Percentiles rank a stretch among this genome's conserved stretches.
phyloP scores from a whole-genome alignment of 495 filamentous ascomycete species.

The Trypethelium eluteriae region DNA sequence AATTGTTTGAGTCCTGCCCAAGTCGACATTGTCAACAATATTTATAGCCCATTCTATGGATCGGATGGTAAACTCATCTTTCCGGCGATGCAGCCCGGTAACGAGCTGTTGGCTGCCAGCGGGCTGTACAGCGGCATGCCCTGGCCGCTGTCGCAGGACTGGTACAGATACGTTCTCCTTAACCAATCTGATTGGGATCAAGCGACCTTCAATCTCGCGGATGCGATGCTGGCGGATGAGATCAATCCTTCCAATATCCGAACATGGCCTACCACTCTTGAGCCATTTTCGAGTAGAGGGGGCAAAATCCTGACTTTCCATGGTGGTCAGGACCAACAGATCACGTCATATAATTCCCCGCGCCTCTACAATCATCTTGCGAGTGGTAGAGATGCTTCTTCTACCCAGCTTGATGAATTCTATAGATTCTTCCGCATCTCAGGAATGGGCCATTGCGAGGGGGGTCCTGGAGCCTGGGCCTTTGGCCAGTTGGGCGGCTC shows the following conservation, averaged over 20 bases:
- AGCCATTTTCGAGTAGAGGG: slow-evolving; percentile 8
- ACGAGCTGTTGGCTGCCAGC: slow-evolving; percentile 5
- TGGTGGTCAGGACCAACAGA: slow-evolving; percentile 27
- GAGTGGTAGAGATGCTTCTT: slow-evolving; percentile 11
- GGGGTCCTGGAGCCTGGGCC: slow-evolving; percentile 47
- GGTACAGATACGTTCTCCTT: slow-evolving; percentile 50
- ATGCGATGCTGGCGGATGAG: slow-evolving; percentile 8
- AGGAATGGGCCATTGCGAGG: slow-evolving; percentile 48
- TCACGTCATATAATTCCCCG: slow-evolving; percentile 24
- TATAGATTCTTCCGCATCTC: slow-evolving; percentile 54
- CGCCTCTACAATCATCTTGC: slow-evolving; percentile 27
- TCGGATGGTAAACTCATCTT: slow-evolving; percentile 30
- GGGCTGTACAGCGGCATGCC: slow-evolving; percentile 15
- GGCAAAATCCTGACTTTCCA: slow-evolving; percentile 30
- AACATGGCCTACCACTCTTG: slow-evolving; percentile 1
- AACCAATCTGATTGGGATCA: slow-evolving; percentile 31
- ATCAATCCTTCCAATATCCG: slow-evolving; percentile 12
- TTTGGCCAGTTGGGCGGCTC: slow-evolving; percentile 35
- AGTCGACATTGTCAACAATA: slow-evolving; percentile 18
- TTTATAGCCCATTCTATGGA: slow-evolving; percentile 20
- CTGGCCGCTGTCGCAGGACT: slow-evolving; percentile 25
- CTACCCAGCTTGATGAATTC: slow-evolving; percentile 46
- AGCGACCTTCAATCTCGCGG: not conserved
- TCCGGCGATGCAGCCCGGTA: slow-evolving; percentile 32
- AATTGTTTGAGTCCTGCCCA: slow-evolving; percentile 28